These are phyloP conservation scores for Stagonosporopsis rhizophila DNA, from an alignment of 2,329 filamentous ascomycete species.

Conservation along the genomic window DNA sequence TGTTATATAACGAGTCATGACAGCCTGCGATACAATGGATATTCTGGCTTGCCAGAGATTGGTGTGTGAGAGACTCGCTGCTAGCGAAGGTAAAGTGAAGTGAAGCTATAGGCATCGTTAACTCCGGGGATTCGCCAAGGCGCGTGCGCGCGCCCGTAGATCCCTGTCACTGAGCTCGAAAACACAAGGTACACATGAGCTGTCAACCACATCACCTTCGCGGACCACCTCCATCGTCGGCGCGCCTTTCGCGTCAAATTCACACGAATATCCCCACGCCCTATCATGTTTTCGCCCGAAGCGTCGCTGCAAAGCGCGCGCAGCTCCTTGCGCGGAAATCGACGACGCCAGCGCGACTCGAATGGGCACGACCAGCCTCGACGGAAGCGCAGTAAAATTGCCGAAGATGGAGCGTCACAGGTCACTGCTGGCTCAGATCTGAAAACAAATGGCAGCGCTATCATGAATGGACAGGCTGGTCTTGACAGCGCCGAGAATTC, in stretches of 20 bases:
- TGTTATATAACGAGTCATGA: not conserved
- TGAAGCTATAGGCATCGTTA: constrained; percentile 7
- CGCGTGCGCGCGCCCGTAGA: constrained; percentile 11
- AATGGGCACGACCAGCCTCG: constrained; percentile 52
- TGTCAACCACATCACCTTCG: constrained; percentile 14
- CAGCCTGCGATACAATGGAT: not conserved
- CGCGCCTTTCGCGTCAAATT: constrained; percentile 16
- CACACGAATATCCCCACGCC: not conserved
- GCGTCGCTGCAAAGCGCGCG: constrained; percentile 46
- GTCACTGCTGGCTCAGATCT: constrained; percentile 31
- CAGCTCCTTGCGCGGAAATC: constrained; percentile 53
- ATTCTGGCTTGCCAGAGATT: not conserved
- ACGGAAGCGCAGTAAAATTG: constrained; percentile 58
- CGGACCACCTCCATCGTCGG: constrained; percentile 18
- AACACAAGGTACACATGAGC: constrained; percentile 16
- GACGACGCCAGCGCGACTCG: constrained; percentile 55
- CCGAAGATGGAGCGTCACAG: constrained; percentile 50
- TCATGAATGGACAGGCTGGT: constrained; percentile 44
- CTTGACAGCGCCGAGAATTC: constrained; percentile 39
- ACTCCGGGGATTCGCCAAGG: constrained; percentile 17
- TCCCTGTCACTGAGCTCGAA: constrained; percentile 21
- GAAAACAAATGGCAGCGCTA: constrained; percentile 43
- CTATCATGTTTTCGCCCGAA: constrained; percentile 51
- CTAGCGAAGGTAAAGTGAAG: not conserved
- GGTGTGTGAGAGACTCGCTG: not conserved